These are phyloP conservation scores for Diaporthe sp. DNA, from an alignment of 2,329 filamentous ascomycete species.

Conservation along the genomic window DNA sequence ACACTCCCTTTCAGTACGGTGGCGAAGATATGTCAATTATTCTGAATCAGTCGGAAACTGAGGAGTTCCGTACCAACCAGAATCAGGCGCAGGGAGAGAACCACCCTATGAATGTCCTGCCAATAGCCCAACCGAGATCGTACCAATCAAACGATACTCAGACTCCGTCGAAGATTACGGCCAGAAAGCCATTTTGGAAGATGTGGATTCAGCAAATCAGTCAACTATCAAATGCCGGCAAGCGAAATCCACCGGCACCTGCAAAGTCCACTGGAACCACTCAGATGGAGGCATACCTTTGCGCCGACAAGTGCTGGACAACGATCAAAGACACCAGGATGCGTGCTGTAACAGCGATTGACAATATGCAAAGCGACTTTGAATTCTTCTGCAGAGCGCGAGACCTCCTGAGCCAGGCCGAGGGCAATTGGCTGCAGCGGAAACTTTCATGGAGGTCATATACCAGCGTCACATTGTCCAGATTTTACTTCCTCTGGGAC, in stretches of 20 bases:
- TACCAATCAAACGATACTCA: too few relatives aligned
- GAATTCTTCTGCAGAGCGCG: background rate
- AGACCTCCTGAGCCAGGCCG: background rate
- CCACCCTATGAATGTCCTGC: too few relatives aligned
- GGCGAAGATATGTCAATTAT: too few relatives aligned
- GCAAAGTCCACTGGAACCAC: background rate
- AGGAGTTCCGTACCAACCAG: too few relatives aligned
- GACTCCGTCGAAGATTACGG: too few relatives aligned
- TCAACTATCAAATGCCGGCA: background rate
- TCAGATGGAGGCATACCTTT: background rate
- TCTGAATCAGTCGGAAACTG: too few relatives aligned
- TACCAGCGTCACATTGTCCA: background rate
- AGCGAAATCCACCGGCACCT: background rate
- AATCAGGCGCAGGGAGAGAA: too few relatives aligned
- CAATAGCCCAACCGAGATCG: too few relatives aligned
- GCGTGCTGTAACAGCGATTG: rapidly evolving
- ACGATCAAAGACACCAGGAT: background rate
- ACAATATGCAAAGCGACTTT: background rate
- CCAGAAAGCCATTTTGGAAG: too few relatives aligned
- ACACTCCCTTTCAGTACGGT: too few relatives aligned
- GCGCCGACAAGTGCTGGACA: background rate
- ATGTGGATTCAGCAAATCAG: background rate
- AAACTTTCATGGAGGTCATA: constrained; percentile 8
- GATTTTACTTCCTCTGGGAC: background rate
- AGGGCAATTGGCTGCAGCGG: background rate